These are phyloP conservation scores for Boletus sp. DNA, from an alignment of 1,284 basidiomycete genomes.

Conservation along the genomic window DNA sequence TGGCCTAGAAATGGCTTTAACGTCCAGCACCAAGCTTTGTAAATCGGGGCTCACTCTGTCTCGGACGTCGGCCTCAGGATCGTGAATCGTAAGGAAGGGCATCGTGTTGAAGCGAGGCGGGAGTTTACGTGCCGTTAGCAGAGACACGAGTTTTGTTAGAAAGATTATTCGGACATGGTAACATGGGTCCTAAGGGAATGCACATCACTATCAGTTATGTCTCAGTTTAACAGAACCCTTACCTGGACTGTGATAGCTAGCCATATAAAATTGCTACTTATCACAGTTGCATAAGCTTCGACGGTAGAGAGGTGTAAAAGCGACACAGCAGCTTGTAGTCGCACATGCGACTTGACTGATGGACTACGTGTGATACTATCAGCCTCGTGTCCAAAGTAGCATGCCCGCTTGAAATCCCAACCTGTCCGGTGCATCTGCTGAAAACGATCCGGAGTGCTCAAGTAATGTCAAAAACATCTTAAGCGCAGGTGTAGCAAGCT, in stretches of 20 bases:
- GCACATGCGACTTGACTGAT: slow-evolving; percentile 62
- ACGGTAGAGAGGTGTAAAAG: slow-evolving; percentile 77
- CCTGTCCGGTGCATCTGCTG: slow-evolving; percentile 61
- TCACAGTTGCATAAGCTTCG: slow-evolving; percentile 55
- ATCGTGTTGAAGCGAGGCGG: slow-evolving; percentile 77
- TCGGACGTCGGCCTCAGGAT: slow-evolving; percentile 83
- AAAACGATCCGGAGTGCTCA: slow-evolving; percentile 61
- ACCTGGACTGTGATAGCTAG: slow-evolving; percentile 81
- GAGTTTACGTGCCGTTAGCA: slow-evolving; percentile 61
- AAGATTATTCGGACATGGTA: slow-evolving; percentile 83
- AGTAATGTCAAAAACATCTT: slow-evolving; percentile 71
- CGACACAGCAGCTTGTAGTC: slow-evolving; percentile 78
- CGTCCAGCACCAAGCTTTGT: background rate
- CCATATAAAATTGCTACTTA: slow-evolving; percentile 61
- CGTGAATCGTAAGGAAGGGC: slow-evolving; percentile 85
- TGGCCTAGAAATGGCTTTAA: slow-evolving; percentile 41
- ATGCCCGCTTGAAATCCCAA: slow-evolving; percentile 36
- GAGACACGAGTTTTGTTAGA: slow-evolving; percentile 68
- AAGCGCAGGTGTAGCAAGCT: slow-evolving; percentile 69
- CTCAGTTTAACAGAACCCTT: background rate
- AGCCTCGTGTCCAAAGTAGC: slow-evolving; percentile 2
- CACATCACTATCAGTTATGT: background rate
- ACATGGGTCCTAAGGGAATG: slow-evolving; percentile 65
- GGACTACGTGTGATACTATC: slow-evolving; percentile 39
- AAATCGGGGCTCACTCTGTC: slow-evolving; percentile 41